Base-by-base conservation (phyloP, 78 protist genomes). In the Dictyostelium brefeldianum region DNA sequence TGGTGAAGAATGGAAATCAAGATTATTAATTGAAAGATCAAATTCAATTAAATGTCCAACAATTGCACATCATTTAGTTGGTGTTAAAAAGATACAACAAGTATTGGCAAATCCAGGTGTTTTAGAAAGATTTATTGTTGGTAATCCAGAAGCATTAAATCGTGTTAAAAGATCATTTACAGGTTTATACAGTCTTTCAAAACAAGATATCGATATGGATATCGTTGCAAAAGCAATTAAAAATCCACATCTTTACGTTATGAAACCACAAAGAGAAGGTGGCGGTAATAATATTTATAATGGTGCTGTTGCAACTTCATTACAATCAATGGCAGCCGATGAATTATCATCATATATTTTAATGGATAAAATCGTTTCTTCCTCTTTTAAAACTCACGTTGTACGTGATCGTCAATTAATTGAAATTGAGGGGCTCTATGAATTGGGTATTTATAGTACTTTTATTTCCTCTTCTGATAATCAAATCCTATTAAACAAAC, bases 201-300 rank as follows among this genome's bases (percentile, higher is more conserved):
- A 80, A 12, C 69, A 47, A 14, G 94, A 80, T 67, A 64, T 65
- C 64, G 90, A 82, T 64, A 31, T 12, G 25, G 31, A 3, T 15
- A 59, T 54, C 14, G 83, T 97, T 25, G 50, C 17, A 14, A 29
- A 73, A 29, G 97, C 96, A 57, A 62, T 50, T 57, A 78, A 67
- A 3, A 11, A 48, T 7, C 97, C 98, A 2, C 48, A 75, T 1
- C 92, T 73, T 27, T 98, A 43, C 18, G 98, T 98, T 2, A 96
- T 98, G 78, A 98, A 98, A 80, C 99, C 99, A 29, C 98, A 98
- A 92, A 95, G 99, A 29, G 99, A 98, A 70, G 99, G 99, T n/a
- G 99, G 99, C 22, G 98, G 98, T 43, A 93, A 96, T 92, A 96
- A 96, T 78, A 51, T 83, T 20, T 96, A 90, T 59, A 80, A 59